Evolutionary conservation across 2,329 filamentous ascomycete species (phyloP).

Genomic region (Botryotinia calthae): DNA sequence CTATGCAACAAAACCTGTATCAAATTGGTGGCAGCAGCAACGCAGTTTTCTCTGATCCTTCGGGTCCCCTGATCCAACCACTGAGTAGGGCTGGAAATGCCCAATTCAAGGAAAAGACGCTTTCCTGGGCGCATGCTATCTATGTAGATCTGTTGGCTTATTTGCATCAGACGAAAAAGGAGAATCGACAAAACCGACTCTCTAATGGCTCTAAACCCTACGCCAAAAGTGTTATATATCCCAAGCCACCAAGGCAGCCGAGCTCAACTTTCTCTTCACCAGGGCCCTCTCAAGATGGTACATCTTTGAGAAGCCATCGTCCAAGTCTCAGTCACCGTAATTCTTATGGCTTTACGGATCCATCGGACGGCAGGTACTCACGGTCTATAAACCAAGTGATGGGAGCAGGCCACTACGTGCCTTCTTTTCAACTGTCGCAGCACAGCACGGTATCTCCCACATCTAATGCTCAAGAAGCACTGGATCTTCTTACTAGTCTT

Average conservation of each 20-base stretch:
- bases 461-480: slow-evolving; percentile 56
- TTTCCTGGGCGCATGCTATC: slow-evolving; percentile 68
- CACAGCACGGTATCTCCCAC: slow-evolving; percentile 26
- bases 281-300: not conserved
- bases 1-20: slow-evolving; percentile 15
- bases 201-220: slow-evolving; percentile 40
- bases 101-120: slow-evolving; percentile 65
- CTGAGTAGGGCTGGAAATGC: slow-evolving; percentile 36
- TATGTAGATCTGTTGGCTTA: slow-evolving; percentile 69
- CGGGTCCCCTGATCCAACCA: slow-evolving; percentile 30
- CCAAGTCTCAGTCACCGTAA: slow-evolving; percentile 7
- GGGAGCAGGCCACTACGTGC: slow-evolving; percentile 33
- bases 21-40: slow-evolving; percentile 14
- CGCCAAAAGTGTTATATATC: slow-evolving; percentile 54
- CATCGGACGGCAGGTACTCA: slow-evolving; percentile 23
- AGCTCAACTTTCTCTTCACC: slow-evolving; percentile 30
- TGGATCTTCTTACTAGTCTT: slow-evolving; percentile 69
- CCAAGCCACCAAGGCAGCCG: slow-evolving; percentile 44
- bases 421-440: slow-evolving; percentile 29
- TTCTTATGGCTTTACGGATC: slow-evolving; percentile 13
- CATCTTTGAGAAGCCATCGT: not conserved
- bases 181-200: slow-evolving; percentile 39
- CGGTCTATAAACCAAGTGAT: slow-evolving; percentile 28
- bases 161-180: slow-evolving; percentile 58
- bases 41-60: slow-evolving; percentile 22